phyloP scores from a whole-genome alignment of 2,329 filamentous ascomycete genomes.

The Aspergillus fructus region DNA sequence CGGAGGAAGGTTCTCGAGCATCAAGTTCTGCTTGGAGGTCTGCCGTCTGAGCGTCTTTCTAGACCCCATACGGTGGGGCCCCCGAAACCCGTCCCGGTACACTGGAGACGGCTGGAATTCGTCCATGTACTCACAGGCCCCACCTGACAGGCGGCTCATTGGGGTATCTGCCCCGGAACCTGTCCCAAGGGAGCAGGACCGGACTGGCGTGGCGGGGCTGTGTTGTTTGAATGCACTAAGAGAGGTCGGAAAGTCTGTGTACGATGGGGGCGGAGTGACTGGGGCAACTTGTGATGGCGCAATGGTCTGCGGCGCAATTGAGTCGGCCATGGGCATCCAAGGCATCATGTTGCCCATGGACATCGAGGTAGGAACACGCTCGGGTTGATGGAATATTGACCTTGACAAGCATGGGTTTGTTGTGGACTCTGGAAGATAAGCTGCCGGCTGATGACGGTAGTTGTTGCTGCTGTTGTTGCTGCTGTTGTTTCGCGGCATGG shows the following conservation, averaged over 20 bases:
- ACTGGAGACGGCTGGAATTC: slow-evolving; percentile 36
- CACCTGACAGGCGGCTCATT: slow-evolving; percentile 35
- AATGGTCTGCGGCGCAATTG: slow-evolving; percentile 38
- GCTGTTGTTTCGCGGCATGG: slow-evolving; percentile 30
- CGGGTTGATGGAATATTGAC: slow-evolving; percentile 38
- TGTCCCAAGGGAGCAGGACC: slow-evolving; percentile 36
- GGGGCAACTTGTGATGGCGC: slow-evolving; percentile 36
- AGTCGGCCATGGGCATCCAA: slow-evolving; percentile 35
- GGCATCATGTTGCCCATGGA: slow-evolving; percentile 39
- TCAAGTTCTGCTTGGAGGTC: slow-evolving; percentile 36
- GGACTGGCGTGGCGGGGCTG: slow-evolving; percentile 37
- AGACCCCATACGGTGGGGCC: slow-evolving; percentile 32
- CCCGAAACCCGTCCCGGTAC: slow-evolving; percentile 30
- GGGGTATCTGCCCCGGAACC: slow-evolving; percentile 36
- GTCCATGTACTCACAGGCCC: slow-evolving; percentile 34
- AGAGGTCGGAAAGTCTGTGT: slow-evolving; percentile 36
- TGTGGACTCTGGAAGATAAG: slow-evolving; percentile 38
- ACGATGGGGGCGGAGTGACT: slow-evolving; percentile 39
- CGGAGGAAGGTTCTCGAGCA: slow-evolving; percentile 37
- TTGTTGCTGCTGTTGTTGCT: slow-evolving; percentile 21
- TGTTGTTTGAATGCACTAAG: slow-evolving; percentile 36
- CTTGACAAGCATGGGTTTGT: slow-evolving; percentile 41
- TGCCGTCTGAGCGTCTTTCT: slow-evolving; percentile 32
- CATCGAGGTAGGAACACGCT: slow-evolving; percentile 34
- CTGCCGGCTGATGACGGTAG: slow-evolving; percentile 32